Evolutionary conservation across 2,329 filamentous ascomycete species (phyloP), one percentile per base, ranked within the genome.

Genomic region (Colletotrichum sp.): DNA sequence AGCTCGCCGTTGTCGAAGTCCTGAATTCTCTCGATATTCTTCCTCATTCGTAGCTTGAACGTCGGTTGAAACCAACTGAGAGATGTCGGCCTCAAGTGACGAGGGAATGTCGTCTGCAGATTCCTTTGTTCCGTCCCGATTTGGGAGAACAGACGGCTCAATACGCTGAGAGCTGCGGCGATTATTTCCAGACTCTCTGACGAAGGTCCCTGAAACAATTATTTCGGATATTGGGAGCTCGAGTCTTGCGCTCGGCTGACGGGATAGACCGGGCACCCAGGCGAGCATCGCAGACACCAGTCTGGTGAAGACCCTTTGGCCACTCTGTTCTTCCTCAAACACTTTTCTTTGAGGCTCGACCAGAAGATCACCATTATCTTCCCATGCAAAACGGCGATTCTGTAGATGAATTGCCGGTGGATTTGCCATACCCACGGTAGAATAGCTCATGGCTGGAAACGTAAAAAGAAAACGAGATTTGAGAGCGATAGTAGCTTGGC

Each of bases 191-290:
- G 5, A n/a, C 39, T n/a, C 39, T 44, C 1, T 44, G 39, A 0
- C 18, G 18, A 6, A n/a, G 18, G 3, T 2, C 18, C 12, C 39
- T 49, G 39, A 21, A 1, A 3, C 18, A 7, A 2, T 7, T 1
- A 5, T 21, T 2, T 49, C 39, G 2, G 39, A 49, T 49, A 49
- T 12, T 3, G 39, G 39, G 39, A 49, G 44, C 44, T 49, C 44
- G 1, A 7, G 18, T 7, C 44, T 4, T 0, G 6, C 18, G 0
- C 44, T 49, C 0, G 44, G 44, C 44, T 7, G 44, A 49, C 4
- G n/a, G 3, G 6, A 2, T 3, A 49, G 5, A 49, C 44, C 44
- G 10, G 44, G 44, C 44, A 49, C 44, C 44, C 44, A 49, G n/a
- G 44, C 44, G 1, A 49, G 18, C 44, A 49, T 13, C 6, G 44